Percentiles rank a stretch among this genome's conserved stretches.
Evolutionary conservation across 2,329 filamentous ascomycete genomes (phyloP).

Genomic region (Phoma sp.): DNA sequence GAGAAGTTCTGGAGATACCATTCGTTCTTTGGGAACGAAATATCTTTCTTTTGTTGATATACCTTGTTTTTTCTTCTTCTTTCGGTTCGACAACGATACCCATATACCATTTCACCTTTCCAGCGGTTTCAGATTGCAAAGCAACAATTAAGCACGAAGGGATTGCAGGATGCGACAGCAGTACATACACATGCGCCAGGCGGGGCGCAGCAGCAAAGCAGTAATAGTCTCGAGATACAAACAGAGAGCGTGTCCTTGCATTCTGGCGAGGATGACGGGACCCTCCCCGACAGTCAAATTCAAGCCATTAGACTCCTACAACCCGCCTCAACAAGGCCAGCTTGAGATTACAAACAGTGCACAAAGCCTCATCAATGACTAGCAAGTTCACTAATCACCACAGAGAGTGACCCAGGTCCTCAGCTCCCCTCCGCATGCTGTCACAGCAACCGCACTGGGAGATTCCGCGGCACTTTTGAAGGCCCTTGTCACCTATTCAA

Average conservation of each 20-base stretch:
- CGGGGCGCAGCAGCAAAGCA: slow-evolving; percentile 21
- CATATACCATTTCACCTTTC: slow-evolving; percentile 41
- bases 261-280: slow-evolving; percentile 5
- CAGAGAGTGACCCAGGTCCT: neutral
- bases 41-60: slow-evolving; percentile 32
- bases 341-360: too few species aligned
- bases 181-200: slow-evolving; percentile 25
- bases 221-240: slow-evolving; percentile 28
- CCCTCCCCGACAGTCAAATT: slow-evolving; percentile 5
- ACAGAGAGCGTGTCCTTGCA: slow-evolving; percentile 13
- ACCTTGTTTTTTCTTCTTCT: slow-evolving; percentile 28
- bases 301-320: slow-evolving; percentile 10
- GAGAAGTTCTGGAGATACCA: slow-evolving; percentile 39
- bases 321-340: neutral
- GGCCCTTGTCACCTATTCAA: neutral
- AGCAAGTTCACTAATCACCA: slow-evolving; percentile 7
- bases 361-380: too few species aligned
- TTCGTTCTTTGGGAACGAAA: slow-evolving; percentile 29
- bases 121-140: slow-evolving; percentile 35
- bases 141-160: slow-evolving; percentile 31
- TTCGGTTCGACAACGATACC: slow-evolving; percentile 47
- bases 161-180: slow-evolving; percentile 21
- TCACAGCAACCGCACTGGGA: slow-evolving; percentile 1
- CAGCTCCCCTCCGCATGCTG: slow-evolving; percentile 2
- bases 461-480: neutral